These are phyloP conservation scores for Pseudogymnoascus verrucosus DNA, from an alignment of 2,329 filamentous ascomycete species.

Conservation along the genomic window DNA sequence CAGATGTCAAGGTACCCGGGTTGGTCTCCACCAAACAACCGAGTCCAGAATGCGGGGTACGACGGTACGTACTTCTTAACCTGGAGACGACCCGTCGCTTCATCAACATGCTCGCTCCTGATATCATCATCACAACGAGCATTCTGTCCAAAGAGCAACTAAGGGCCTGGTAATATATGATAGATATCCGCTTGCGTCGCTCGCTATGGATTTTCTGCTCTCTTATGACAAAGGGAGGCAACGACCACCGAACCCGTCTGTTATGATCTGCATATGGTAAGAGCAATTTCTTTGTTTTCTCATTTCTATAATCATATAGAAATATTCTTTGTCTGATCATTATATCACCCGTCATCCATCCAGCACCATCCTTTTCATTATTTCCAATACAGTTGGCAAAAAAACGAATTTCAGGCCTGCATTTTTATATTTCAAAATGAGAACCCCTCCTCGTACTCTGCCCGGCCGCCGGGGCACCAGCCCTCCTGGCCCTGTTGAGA, in stretches of 20 bases:
- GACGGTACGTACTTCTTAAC: not conserved
- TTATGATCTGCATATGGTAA: not conserved
- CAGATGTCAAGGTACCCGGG: not conserved
- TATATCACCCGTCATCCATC: not conserved
- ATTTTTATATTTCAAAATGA: not conserved
- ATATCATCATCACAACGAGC: not conserved
- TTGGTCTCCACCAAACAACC: not conserved
- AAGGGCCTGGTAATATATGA: not conserved
- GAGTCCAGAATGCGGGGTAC: slow-evolving; percentile 2
- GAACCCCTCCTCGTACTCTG: not conserved
- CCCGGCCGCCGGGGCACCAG: not conserved
- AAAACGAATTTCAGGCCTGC: not conserved
- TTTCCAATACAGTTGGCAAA: not conserved
- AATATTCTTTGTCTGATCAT: not conserved
- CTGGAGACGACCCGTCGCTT: not conserved
- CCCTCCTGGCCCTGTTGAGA: not conserved
- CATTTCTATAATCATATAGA: not conserved
- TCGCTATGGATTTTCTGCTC: not conserved
- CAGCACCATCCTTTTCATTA: not conserved
- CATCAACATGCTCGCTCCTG: not conserved
- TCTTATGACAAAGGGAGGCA: not conserved
- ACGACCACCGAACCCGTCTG: not conserved
- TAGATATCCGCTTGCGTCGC: not conserved
- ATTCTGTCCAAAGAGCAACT: not conserved
- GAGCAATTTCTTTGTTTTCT: not conserved